A percentile compares a stretch with the other conserved stretches of the same genome.
Evolutionary conservation across 1,139 yeast genomes (phyloP).

Genomic region (Candida neerlandica): DNA sequence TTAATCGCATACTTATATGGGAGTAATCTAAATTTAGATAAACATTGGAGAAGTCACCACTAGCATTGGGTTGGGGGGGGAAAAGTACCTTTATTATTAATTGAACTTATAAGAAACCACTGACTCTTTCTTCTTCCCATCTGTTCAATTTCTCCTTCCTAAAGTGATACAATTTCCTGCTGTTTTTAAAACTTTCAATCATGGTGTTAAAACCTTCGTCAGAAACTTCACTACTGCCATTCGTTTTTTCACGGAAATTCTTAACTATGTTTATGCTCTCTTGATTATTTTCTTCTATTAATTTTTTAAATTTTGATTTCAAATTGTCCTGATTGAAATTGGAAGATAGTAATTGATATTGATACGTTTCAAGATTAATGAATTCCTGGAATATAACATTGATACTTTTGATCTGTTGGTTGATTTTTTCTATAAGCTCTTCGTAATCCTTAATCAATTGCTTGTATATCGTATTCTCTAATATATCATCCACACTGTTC

Average conservation of each 20-base stretch:
- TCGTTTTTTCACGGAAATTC: constrained; percentile 2
- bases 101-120: constrained; percentile 46
- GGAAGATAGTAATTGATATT: constrained; percentile 42
- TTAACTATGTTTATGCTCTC: constrained; percentile 25
- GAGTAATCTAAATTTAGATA: too few species aligned
- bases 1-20: too few species aligned
- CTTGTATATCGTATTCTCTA: constrained; percentile 15
- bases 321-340: constrained; percentile 39
- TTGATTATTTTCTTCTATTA: constrained; percentile 28
- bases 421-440: constrained; percentile 26
- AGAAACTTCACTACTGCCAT: constrained; percentile 7
- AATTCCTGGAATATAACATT: constrained; percentile 35
- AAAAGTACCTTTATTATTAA: too few species aligned
- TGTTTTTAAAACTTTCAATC: constrained; percentile 45
- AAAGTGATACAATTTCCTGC: constrained; percentile 54
- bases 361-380: constrained; percentile 38
- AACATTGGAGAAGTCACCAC: too few species aligned
- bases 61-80: too few species aligned
- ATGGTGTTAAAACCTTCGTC: constrained; percentile 31
- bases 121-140: constrained; percentile 68
- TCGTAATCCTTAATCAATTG: constrained; percentile 31
- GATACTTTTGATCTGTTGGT: constrained; percentile 28
- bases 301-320: constrained; percentile 29
- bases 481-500: constrained; percentile 25
- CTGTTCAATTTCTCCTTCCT: constrained; percentile 61